A percentile compares a stretch with the other conserved stretches of the same genome.
Conservation (phyloP, 129 eudicot species). For the Erigeron canadensis region DNA sequence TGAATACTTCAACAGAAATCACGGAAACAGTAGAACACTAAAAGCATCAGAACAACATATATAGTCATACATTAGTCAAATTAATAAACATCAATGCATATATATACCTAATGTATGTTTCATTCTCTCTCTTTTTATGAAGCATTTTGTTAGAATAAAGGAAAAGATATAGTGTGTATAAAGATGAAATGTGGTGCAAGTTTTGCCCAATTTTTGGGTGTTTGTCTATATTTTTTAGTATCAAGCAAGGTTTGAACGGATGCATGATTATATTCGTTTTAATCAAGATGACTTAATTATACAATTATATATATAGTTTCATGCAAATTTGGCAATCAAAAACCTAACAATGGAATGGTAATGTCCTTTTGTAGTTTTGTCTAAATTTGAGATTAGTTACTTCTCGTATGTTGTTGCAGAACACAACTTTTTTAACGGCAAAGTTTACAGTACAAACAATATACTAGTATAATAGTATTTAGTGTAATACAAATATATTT, state of each 20-base stretch:
- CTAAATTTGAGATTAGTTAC: neutral
- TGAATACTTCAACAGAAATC: neutral
- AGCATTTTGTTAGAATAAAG: slow-evolving; percentile 5
- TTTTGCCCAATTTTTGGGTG: slow-evolving; percentile 1
- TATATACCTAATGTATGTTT: neutral
- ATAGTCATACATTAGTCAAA: neutral
- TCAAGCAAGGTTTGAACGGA: neutral
- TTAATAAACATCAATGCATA: slow-evolving; percentile 4
- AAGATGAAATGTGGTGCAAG: slow-evolving; percentile 16
- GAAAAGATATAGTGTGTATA: neutral
- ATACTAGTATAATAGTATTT: no score
- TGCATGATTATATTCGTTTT: neutral
- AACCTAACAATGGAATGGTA: neutral
- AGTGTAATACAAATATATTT: no score
- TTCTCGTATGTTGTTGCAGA: no score
- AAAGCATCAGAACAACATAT: slow-evolving; percentile 6
- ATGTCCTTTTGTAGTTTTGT: neutral
- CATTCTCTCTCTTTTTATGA: neutral
- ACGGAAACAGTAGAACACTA: neutral
- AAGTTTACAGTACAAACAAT: no score
- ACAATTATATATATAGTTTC: neutral
- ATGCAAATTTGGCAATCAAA: neutral
- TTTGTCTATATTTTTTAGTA: neutral
- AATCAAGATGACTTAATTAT: neutral
- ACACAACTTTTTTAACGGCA: no score